These are phyloP conservation scores for Physcia stellaris DNA, from an alignment of 495 filamentous ascomycete species.

Conservation along the genomic window DNA sequence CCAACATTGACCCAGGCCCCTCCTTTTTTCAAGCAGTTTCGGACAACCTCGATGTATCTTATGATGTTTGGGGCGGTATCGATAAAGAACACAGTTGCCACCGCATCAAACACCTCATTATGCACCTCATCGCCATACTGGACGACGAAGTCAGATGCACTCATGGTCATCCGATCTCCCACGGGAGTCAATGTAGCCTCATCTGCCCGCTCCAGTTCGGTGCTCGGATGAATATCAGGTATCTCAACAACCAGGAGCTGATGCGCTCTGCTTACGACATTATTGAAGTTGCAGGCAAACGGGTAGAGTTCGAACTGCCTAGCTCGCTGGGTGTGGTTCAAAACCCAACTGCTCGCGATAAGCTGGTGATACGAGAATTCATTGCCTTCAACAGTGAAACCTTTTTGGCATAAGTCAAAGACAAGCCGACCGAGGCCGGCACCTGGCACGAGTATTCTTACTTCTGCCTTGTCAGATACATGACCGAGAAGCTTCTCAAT, in stretches of 20 bases:
- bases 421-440: conserved; percentile 80
- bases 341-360: conserved; percentile 70
- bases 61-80: conserved; percentile 92
- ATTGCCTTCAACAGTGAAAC: conserved; percentile 74
- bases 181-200: conserved; percentile 14
- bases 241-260: conserved; percentile 58
- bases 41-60: conserved; percentile 71
- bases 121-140: conserved; percentile 51
- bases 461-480: conserved; percentile 15
- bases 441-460: conserved; percentile 74
- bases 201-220: conserved; percentile 26
- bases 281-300: conserved; percentile 70
- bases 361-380: conserved; percentile 94
- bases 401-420: conserved; percentile 66
- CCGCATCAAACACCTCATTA: conserved; percentile 55
- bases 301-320: conserved; percentile 49
- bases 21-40: conserved; percentile 58
- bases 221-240: conserved; percentile 63
- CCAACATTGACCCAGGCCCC: conserved; percentile 85
- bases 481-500: conserved; percentile 41
- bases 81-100: conserved; percentile 86
- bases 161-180: conserved; percentile 66
- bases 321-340: conserved; percentile 52
- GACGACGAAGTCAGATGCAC: conserved; percentile 68
- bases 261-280: conserved; percentile 53